Base-by-base conservation (phyloP, 441 rosid genomes). In the Arabidopsis hybrid region DNA sequence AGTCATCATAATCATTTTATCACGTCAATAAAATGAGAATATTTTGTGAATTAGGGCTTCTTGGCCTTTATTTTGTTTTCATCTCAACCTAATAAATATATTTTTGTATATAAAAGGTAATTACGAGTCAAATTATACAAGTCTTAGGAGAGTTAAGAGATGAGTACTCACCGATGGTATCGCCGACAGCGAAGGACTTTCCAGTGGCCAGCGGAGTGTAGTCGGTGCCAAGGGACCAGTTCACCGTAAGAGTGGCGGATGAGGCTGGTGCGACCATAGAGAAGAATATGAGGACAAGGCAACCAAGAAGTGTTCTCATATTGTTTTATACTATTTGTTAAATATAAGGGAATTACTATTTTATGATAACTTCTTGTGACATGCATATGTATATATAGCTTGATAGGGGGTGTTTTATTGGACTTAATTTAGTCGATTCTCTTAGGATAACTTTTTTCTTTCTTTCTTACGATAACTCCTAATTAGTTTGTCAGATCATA, bases 171-270 rank as follows among this genome's bases (percentile, higher is more conserved):
- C 97, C 95, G 46, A 90, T 85, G 79, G 78, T 84, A 75, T 93
- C 98, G 14, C 90, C 97, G 42, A 85, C 88, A 42, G 56, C 42
- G 64, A 91, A 83, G 62, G 87, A 73, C 80, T 91, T 93, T 82
- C 69, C 86, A 11, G 78, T 71, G 58, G 91, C 10, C 83, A 95
- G 92, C 5, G 91, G 81, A 77, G 77, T 75, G 66, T 91, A 93
- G 74, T 88, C 95, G 36, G 42, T 14, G 38, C 98, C 92, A 59
- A 83, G 58, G 47, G 85, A 64, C 98, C 98, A 93, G 42, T 60
- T 71, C 5, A 93, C 95, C 2, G 91, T 88, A 79, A 88, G 85
- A 78, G 75, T 89, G 7, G 86, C 84, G 65, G 92, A 93, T 68
- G 79, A 77, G 77, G 80, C 72, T 14, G 87, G 83, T 55, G 34